phyloP scores from a whole-genome alignment of 352 stramenopile genomes.

The Globisporangium radiosum region DNA sequence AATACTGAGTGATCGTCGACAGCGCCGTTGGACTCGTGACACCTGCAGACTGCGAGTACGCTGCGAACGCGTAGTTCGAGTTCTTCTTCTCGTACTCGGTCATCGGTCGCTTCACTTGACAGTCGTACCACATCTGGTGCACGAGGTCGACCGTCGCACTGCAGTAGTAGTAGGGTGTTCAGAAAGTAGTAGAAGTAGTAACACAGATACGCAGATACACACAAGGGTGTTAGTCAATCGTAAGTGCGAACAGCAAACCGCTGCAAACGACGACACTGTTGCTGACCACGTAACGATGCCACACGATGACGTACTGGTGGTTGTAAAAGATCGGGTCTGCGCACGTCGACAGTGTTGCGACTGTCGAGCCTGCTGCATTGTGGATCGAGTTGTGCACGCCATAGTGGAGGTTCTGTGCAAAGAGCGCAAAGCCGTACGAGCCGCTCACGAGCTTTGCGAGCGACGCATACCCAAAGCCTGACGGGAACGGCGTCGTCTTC shows the following conservation, averaged over 20 bases:
- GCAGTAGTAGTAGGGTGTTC: background rate
- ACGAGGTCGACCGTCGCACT: slow-evolving; percentile 56
- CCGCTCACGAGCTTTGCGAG: slow-evolving; percentile 38
- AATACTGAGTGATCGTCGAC: slow-evolving; percentile 48
- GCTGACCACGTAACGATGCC: too few species aligned
- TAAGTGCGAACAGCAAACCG: background rate
- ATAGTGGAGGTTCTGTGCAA: slow-evolving; percentile 54
- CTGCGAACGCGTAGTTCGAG: slow-evolving; percentile 41
- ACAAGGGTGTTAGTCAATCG: background rate
- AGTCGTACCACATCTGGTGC: slow-evolving; percentile 61
- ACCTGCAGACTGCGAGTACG: slow-evolving; percentile 16
- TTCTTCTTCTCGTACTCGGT: slow-evolving; percentile 46
- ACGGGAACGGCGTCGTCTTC: slow-evolving; percentile 32
- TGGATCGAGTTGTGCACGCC: slow-evolving; percentile 66
- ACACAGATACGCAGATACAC: background rate
- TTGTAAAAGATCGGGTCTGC: slow-evolving; percentile 73
- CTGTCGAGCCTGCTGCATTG: slow-evolving; percentile 35
- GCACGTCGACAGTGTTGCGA: slow-evolving; percentile 37
- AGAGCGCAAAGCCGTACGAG: slow-evolving; percentile 36
- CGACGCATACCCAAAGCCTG: slow-evolving; percentile 49
- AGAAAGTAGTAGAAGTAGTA: too few species aligned
- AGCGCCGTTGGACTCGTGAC: slow-evolving; percentile 25
- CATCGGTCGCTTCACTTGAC: slow-evolving; percentile 48
- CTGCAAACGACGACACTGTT: too few species aligned
- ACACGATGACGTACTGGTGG: slow-evolving; percentile 49